These are phyloP conservation scores for Ormosia semicastrata DNA, from an alignment of 306 rosid species.

Conservation along the genomic window DNA sequence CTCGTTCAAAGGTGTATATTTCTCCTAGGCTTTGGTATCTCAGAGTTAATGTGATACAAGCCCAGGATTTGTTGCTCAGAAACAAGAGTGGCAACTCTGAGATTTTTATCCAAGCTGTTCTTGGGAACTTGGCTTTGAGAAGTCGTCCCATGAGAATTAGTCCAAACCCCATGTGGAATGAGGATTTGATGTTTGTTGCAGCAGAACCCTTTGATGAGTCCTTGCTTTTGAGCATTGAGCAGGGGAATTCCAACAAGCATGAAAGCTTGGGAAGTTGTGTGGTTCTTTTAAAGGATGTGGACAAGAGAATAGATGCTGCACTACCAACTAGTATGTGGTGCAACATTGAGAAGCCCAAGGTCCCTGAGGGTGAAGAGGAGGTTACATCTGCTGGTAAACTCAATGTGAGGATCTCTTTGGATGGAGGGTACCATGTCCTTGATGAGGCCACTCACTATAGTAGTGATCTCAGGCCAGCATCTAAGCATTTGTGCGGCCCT, in stretches of 20 bases:
- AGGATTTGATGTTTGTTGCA: slow-evolving; percentile 43
- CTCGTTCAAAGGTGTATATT: slow-evolving; percentile 16
- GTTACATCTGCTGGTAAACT: slow-evolving; percentile 29
- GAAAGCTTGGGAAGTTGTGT: slow-evolving; percentile 32
- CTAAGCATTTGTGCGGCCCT: slow-evolving; percentile 7
- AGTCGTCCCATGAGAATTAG: slow-evolving; percentile 19
- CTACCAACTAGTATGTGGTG: slow-evolving; percentile 27
- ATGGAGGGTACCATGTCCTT: slow-evolving; percentile 51
- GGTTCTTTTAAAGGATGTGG: slow-evolving; percentile 22
- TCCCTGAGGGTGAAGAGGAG: not conserved
- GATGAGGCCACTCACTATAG: slow-evolving; percentile 43
- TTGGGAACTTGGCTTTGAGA: slow-evolving; percentile 32
- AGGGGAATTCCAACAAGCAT: not conserved
- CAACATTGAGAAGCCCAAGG: slow-evolving; percentile 23
- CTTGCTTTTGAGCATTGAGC: slow-evolving; percentile 29
- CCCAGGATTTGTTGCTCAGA: slow-evolving; percentile 16
- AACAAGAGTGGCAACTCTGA: slow-evolving; percentile 24
- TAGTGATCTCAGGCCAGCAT: slow-evolving; percentile 42
- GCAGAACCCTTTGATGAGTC: slow-evolving; percentile 44
- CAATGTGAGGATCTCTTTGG: slow-evolving; percentile 37
- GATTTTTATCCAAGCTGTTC: slow-evolving; percentile 23
- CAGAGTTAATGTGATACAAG: slow-evolving; percentile 43
- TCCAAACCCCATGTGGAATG: slow-evolving; percentile 41
- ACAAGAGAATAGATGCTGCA: slow-evolving; percentile 21
- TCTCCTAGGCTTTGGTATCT: slow-evolving; percentile 48